Evolutionary conservation across 2,329 filamentous ascomycete species (phyloP).

Genomic region (Phaeosphaeria sp.): DNA sequence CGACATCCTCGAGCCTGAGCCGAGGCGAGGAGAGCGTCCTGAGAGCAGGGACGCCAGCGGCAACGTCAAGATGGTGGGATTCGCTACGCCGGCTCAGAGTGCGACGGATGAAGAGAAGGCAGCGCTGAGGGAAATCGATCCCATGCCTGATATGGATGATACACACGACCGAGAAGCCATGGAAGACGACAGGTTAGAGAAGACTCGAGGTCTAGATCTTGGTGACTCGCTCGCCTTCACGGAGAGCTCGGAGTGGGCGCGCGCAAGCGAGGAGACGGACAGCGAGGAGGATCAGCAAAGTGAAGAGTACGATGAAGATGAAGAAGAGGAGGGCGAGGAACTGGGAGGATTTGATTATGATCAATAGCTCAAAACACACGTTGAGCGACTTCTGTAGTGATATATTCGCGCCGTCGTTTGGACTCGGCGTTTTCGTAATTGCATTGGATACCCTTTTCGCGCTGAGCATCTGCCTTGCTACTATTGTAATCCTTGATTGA

Average conservation of each 20-base stretch:
- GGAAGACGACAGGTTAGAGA: slow-evolving; percentile 18
- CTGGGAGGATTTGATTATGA: slow-evolving; percentile 27
- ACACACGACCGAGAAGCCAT: slow-evolving; percentile 8
- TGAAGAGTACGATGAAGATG: slow-evolving; percentile 48
- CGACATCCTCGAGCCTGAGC: slow-evolving; percentile 72
- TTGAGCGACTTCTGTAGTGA: background rate
- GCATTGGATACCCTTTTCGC: slow-evolving; percentile 2
- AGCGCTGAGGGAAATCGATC: slow-evolving; percentile 37
- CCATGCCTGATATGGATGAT: slow-evolving; percentile 28
- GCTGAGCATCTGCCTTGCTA: background rate
- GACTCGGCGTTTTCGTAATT: background rate
- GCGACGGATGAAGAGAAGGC: slow-evolving; percentile 16
- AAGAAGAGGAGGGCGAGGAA: slow-evolving; percentile 46
- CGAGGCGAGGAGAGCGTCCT: slow-evolving; percentile 4
- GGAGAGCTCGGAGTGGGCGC: slow-evolving; percentile 48
- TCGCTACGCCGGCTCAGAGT: slow-evolving; percentile 17
- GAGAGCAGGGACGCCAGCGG: slow-evolving; percentile 3
- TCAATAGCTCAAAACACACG: slow-evolving; percentile 8
- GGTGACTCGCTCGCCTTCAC: slow-evolving; percentile 34
- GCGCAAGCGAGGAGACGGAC: slow-evolving; percentile 35
- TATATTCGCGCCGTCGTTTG: background rate
- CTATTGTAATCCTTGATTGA: background rate
- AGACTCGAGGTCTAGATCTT: slow-evolving; percentile 34
- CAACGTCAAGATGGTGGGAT: slow-evolving; percentile 23
- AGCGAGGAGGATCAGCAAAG: slow-evolving; percentile 35